Base-by-base conservation (phyloP, 495 filamentous ascomycete species). In the Podospora australis region DNA sequence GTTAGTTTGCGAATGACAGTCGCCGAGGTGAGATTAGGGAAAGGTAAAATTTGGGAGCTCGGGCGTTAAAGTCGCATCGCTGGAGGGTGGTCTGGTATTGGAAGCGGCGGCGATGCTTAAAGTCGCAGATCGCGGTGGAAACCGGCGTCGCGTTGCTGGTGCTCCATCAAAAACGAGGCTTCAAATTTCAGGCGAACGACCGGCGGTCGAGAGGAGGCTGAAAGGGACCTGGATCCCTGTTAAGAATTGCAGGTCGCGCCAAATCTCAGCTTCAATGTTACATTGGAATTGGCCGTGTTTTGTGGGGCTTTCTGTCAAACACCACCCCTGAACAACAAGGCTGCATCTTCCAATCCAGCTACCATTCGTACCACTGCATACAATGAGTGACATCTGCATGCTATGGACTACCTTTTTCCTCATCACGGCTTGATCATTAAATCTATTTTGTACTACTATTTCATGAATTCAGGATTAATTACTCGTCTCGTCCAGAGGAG, bases 301-400 rank as follows among this genome's bases (percentile, higher is more conserved):
- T 26, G 21, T 47, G 44, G 20, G n/a, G 13, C 19, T 25, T 9
- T 44, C n/a, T 44, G 3, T 8, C 3, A 8, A 29, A 10, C 20
- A 53, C 51, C 32, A 45, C 51, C 23, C 45, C 25, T 45, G 32
- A 49, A 45, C 45, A 41, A 44, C 51, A 45, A 54, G 46, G 51
- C 51, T 49, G 47, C 20, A 10, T 10, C n/a, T 22, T 11, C 23
- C 5, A 45, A 20, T 40, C 22, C 32, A 34, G 9, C 47, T 40
- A n/a, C n/a, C n/a, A n/a, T n/a, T n/a, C n/a, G n/a, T n/a, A n/a
- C n/a, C n/a, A n/a, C 35, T 22, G 5, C 30, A 38, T 32, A 23
- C 22, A 14, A 13, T 24, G 28, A 13, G 34, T n/a, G 7, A 36
- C 5, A 36, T 16, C 17, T 10, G 13, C 13, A 36, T n/a, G 28